Percentiles rank a stretch among this genome's conserved stretches.
phyloP scores from a whole-genome alignment of 306 rosid genomes.

The Sechiopsis laciniata region DNA sequence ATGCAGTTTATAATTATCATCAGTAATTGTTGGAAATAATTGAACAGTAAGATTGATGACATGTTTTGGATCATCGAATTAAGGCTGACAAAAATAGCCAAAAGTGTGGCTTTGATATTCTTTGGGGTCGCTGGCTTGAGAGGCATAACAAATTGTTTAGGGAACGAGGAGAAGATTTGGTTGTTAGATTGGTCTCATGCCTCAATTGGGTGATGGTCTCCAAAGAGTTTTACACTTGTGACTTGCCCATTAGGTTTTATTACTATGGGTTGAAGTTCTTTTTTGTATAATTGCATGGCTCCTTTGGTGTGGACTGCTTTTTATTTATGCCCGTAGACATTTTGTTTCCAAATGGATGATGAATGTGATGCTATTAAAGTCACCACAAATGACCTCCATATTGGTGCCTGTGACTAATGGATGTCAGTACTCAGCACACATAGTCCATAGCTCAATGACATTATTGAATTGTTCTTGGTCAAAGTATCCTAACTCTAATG shows the following conservation, averaged over 20 bases:
- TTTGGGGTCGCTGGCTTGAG: neutral
- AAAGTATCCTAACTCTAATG: conserved; percentile 27
- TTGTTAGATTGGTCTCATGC: too few relatives aligned
- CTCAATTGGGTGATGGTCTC: too few relatives aligned
- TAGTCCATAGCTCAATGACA: neutral
- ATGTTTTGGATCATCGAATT: neutral
- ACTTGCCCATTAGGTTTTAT: too few relatives aligned
- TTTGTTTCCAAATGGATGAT: too few relatives aligned
- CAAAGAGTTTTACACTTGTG: too few relatives aligned
- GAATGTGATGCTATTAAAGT: too few relatives aligned
- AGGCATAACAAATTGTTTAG: neutral
- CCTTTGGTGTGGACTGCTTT: too few relatives aligned
- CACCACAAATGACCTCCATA: too few relatives aligned
- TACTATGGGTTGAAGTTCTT: too few relatives aligned
- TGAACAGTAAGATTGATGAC: neutral
- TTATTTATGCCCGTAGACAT: too few relatives aligned
- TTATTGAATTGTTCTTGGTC: conserved; percentile 9
- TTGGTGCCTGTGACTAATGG: neutral
- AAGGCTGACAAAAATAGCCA: neutral
- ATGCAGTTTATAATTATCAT: neutral
- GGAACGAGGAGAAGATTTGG: neutral
- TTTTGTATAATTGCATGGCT: too few relatives aligned
- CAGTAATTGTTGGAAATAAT: neutral
- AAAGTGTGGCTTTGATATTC: neutral
- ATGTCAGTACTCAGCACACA: neutral